Conservation (phyloP, 2,329 filamentous ascomycete genomes). For the Zelopaecilomyces penicillatus region DNA sequence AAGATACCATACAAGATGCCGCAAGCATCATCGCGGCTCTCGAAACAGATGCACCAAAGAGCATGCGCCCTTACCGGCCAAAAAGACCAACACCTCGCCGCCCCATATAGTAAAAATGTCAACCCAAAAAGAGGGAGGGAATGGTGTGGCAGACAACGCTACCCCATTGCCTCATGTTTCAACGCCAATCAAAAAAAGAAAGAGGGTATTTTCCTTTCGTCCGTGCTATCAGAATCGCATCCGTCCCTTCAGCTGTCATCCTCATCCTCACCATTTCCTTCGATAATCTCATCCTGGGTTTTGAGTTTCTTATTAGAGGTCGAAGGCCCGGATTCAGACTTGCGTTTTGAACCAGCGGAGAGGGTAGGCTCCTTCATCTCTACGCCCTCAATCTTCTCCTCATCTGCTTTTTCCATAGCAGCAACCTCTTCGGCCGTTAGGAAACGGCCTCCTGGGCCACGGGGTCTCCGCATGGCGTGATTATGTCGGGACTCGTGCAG, state of each 20-base stretch:
- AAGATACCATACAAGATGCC: constrained; percentile 1
- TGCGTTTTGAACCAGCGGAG: constrained; percentile 47
- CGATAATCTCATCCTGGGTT: constrained; percentile 35
- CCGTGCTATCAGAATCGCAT: no score
- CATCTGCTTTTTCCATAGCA: constrained; percentile 58
- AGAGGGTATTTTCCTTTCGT: not conserved
- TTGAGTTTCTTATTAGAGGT: constrained; percentile 50
- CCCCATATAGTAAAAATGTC: constrained; percentile 6
- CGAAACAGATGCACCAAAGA: not conserved
- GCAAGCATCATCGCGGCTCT: not conserved
- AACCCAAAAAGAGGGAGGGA: constrained; percentile 3
- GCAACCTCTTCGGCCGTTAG: constrained; percentile 93
- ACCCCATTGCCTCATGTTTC: not conserved
- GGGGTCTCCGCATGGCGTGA: constrained; percentile 91
- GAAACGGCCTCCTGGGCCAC: constrained; percentile 90
- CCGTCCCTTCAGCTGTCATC: constrained; percentile 30
- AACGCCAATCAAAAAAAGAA: constrained; percentile 5
- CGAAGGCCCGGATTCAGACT: constrained; percentile 43
- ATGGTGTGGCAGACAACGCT: constrained; percentile 4
- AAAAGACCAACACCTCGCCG: constrained; percentile 7
- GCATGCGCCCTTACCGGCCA: constrained; percentile 7
- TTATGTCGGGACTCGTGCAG: constrained; percentile 96
- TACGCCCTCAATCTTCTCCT: constrained; percentile 23
- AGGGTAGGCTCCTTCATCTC: constrained; percentile 17
- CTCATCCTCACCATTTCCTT: constrained; percentile 36